These are phyloP conservation scores for Moesziomyces globuligerus DNA, from an alignment of 1,284 basidiomycete species.

Conservation along the genomic window DNA sequence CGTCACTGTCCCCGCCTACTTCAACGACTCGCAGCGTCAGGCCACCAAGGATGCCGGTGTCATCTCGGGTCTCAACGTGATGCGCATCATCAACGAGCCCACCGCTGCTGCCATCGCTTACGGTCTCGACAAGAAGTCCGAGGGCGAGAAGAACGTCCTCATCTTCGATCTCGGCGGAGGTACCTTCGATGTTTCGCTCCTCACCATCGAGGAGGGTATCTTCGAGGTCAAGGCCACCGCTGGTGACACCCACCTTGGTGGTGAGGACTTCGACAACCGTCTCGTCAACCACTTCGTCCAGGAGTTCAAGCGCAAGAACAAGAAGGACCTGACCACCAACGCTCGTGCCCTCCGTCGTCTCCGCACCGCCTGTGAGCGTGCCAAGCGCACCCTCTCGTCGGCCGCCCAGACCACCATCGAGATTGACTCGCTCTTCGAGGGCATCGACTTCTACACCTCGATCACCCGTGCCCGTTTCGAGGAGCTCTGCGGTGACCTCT, in stretches of 20 bases:
- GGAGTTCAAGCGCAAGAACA: slow-evolving; percentile 99
- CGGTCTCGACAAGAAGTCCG: slow-evolving; percentile 85
- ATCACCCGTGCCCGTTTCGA: slow-evolving; percentile 99
- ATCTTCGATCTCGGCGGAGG: slow-evolving; percentile 99
- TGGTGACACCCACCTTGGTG: slow-evolving; percentile 98
- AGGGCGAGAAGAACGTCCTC: slow-evolving; percentile 88
- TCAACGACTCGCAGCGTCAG: slow-evolving; percentile 96
- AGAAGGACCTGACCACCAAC: slow-evolving; percentile 93
- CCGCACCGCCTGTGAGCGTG: slow-evolving; percentile 97
- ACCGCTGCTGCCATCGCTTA: slow-evolving; percentile 95
- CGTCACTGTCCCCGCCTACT: slow-evolving; percentile 90
- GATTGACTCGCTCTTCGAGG: slow-evolving; percentile 97
- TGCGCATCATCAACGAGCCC: slow-evolving; percentile 96
- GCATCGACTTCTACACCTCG: slow-evolving; percentile 97
- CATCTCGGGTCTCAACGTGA: slow-evolving; percentile 88
- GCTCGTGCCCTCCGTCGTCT: slow-evolving; percentile 96
- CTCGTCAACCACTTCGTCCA: slow-evolving; percentile 97
- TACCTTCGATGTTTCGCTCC: slow-evolving; percentile 97
- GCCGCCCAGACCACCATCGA: slow-evolving; percentile 96
- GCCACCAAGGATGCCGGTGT: slow-evolving; percentile 93
- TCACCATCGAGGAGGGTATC: slow-evolving; percentile 98
- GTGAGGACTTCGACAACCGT: slow-evolving; percentile 97
- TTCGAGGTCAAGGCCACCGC: slow-evolving; percentile 99
- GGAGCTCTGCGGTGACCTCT: slow-evolving; percentile 95
- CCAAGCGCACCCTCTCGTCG: slow-evolving; percentile 97